Evolutionary conservation across 441 rosid genomes (phyloP), one percentile per base, ranked within the genome.

Genomic region (Adansonia madagascariensis): DNA sequence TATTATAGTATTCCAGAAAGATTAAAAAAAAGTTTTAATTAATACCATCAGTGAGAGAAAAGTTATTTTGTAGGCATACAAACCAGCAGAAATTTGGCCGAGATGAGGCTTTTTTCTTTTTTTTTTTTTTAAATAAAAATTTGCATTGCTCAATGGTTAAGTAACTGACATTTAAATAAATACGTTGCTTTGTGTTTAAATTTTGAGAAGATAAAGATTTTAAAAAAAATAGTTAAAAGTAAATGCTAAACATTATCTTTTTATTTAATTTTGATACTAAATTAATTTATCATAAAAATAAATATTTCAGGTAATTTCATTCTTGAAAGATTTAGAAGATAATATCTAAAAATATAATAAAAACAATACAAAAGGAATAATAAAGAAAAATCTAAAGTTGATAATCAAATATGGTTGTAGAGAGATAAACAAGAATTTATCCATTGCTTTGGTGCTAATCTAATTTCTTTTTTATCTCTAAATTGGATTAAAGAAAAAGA

Each of bases 391-490:
- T 52, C 56, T 12, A 15, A 15, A 20, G 27, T 55, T 7, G 9
- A 24, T 15, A 3, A 18, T 9, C 1, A 66, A 3, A 18, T 67
- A 3, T 17, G 2, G 0, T 44, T 18, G 5, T 18, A 1, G 11
- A 46, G 8, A 17, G 11, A 27, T 4, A 20, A 41, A 50, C 12
- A 50, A 9, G 64, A 61, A 41, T 75, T 8, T 60, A 80, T 80
- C 46, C 80, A 47, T 82, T 82, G 72, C 81, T 71, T 78, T 60
- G 67, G 18, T 62, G 68, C 63, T 71, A 41, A 75, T 79, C 57
- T 31, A 60, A 53, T 44, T 27, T 62, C 24, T 67, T 67, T 49
- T 49, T 39, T 27, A 56, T 11, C 31, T 2, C 11, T 41, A 6
- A 59, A 73, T 24, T 73, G n/a, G 22, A 17, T n/a, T 24, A 12